Evolutionary conservation across 495 filamentous ascomycete species (phyloP).

Genomic region (Hypoxylon lienhwacheense): DNA sequence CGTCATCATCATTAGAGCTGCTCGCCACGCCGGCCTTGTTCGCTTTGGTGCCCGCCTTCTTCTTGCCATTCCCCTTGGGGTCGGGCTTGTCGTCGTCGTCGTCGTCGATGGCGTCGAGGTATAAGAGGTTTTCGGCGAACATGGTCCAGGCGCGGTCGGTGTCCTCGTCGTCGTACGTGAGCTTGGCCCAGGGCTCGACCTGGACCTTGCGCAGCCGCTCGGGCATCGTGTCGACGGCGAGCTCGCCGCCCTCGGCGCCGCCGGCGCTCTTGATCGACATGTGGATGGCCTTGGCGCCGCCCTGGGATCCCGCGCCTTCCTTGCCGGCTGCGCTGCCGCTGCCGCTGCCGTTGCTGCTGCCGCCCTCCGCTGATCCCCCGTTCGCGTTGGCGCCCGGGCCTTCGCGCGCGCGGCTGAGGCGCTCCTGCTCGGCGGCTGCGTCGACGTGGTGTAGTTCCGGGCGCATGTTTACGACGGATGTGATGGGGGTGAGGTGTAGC

Average conservation of each 20-base stretch:
- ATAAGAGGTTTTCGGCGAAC: conserved; percentile 47
- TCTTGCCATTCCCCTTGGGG: conserved; percentile 40
- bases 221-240: conserved; percentile 50
- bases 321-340: conserved; percentile 14
- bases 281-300: conserved; percentile 50
- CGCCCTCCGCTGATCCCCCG: conserved; percentile 4
- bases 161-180: conserved; percentile 51
- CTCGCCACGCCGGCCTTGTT: too few relatives aligned
- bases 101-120: conserved; percentile 2
- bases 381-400: conserved; percentile 12
- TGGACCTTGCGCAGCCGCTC: conserved; percentile 51
- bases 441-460: conserved; percentile 53
- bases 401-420: conserved; percentile 38
- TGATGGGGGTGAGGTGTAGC: conserved; percentile 52
- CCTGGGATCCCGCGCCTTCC: conserved; percentile 6
- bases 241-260: conserved; percentile 43
- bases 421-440: conserved; percentile 49
- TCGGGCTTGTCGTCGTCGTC: neutral
- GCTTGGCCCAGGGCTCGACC: conserved; percentile 45
- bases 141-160: conserved; percentile 47
- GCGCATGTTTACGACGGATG: conserved; percentile 49
- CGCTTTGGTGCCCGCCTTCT: conserved; percentile 4
- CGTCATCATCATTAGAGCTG: too few relatives aligned
- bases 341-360: conserved; percentile 25
- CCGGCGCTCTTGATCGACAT: conserved; percentile 55